Conservation (phyloP, 2,329 filamentous ascomycete species). For the Botrytis aclada region DNA sequence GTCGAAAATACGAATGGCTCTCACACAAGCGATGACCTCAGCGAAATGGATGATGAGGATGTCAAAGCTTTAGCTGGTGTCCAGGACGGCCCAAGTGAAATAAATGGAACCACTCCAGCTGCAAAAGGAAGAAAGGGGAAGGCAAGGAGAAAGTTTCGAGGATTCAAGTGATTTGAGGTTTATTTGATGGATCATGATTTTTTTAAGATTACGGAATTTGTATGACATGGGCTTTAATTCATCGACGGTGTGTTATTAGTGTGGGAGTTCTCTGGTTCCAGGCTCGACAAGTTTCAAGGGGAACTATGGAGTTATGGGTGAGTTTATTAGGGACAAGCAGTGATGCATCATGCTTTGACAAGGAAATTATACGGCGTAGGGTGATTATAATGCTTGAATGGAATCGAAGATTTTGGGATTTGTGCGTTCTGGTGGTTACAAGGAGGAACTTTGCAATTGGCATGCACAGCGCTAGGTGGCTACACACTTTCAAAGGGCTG, state of each 20-base stretch:
- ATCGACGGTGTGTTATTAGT: constrained; percentile 14
- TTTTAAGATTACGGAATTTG: background rate
- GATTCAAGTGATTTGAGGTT: constrained; percentile 19
- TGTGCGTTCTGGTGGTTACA: constrained; percentile 3
- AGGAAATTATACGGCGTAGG: constrained; percentile 9
- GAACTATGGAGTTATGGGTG: constrained; percentile 5
- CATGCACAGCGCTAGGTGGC: background rate
- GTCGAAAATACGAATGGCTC: constrained; percentile 64
- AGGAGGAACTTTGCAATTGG: background rate
- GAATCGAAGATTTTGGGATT: background rate
- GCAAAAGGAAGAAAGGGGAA: constrained; percentile 33
- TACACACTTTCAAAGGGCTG: background rate
- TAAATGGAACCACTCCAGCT: constrained; percentile 18
- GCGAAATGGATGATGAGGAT: constrained; percentile 89
- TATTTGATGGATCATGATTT: background rate
- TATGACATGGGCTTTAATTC: constrained; percentile 16
- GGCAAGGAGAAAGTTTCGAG: constrained; percentile 30
- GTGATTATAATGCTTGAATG: background rate
- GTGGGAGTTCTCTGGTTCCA: constrained; percentile 16
- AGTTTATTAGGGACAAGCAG: background rate
- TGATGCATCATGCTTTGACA: constrained; percentile 8
- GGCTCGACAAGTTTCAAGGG: background rate
- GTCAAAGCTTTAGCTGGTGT: constrained; percentile 60
- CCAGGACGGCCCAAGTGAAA: constrained; percentile 30
- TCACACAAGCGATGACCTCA: constrained; percentile 80